Evolutionary conservation across 257 asterid species (phyloP).

Genomic region (Prunella vulgaris): DNA sequence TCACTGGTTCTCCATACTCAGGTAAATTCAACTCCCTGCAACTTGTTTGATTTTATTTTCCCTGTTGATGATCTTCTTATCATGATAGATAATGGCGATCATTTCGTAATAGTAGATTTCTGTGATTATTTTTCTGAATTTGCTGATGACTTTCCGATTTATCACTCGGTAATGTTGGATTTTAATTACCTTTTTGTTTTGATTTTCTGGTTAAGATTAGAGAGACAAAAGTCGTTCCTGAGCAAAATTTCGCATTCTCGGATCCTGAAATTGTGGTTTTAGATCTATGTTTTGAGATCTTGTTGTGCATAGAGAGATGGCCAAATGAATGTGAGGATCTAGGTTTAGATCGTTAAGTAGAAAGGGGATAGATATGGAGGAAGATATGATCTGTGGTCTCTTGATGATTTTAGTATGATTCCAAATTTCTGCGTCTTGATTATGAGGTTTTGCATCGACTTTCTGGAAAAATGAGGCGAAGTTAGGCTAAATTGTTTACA

Average conservation of each 20-base stretch:
- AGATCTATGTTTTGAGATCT: conserved; percentile 17
- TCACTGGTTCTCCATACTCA: conserved; percentile 17
- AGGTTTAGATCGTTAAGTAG: background rate
- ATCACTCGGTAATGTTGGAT: conserved; percentile 2
- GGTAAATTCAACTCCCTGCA: conserved; percentile 16
- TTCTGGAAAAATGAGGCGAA: background rate
- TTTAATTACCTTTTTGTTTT: background rate
- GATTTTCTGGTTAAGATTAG: background rate
- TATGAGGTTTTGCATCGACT: background rate
- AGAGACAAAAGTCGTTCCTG: background rate
- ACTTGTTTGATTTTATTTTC: background rate
- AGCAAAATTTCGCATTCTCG: background rate
- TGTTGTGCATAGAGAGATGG: background rate
- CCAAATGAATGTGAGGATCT: conserved; percentile 11
- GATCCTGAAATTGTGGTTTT: conserved; percentile 17
- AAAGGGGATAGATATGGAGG: background rate
- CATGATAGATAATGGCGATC: background rate
- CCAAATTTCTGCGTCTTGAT: conserved; percentile 13
- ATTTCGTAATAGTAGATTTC: background rate
- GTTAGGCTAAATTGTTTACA: background rate
- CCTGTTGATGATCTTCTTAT: background rate
- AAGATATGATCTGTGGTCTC: background rate
- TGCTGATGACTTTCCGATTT: conserved; percentile 4
- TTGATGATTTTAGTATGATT: background rate
- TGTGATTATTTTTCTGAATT: background rate